Percentiles rank a stretch among this genome's conserved stretches.
These are phyloP conservation scores for Flagelloscypha sp. DNA, from an alignment of 768 basidiomycete species.

Conservation along the genomic window DNA sequence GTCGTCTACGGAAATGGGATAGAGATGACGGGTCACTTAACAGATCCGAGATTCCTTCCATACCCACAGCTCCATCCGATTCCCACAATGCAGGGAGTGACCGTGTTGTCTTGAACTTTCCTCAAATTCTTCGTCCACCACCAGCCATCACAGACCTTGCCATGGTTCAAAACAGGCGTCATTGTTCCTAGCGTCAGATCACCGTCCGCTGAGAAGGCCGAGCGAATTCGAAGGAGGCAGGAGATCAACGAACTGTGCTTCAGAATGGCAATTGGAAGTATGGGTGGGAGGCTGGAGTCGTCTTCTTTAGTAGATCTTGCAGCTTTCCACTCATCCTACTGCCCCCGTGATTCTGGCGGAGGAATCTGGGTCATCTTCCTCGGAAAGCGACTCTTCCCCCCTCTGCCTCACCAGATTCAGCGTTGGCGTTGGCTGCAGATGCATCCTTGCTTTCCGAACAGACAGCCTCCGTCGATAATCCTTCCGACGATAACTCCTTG, in stretches of 20 bases:
- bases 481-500: no score
- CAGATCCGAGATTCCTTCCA: not conserved
- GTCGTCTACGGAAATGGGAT: conserved; percentile 71
- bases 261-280: conserved; percentile 72
- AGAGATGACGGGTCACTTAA: conserved; percentile 42
- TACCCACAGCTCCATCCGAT: no score
- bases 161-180: conserved; percentile 62
- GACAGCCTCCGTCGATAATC: no score
- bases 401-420: no score
- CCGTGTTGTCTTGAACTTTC: conserved; percentile 11
- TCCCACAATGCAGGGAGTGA: no score
- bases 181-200: conserved; percentile 60
- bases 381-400: no score
- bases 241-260: conserved; percentile 77
- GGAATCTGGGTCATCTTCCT: no score
- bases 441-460: no score
- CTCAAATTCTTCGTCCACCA: not conserved
- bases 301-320: no score
- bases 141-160: conserved; percentile 16
- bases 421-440: no score
- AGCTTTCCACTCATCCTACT: no score
- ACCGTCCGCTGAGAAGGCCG: conserved; percentile 40
- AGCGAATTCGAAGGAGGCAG: conserved; percentile 52
- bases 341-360: no score
- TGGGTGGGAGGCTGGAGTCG: conserved; percentile 64